Evolutionary conservation across 2,329 filamentous ascomycete genomes (phyloP), one percentile per base, ranked within the genome.

Genomic region (Sporothrix inflata): DNA sequence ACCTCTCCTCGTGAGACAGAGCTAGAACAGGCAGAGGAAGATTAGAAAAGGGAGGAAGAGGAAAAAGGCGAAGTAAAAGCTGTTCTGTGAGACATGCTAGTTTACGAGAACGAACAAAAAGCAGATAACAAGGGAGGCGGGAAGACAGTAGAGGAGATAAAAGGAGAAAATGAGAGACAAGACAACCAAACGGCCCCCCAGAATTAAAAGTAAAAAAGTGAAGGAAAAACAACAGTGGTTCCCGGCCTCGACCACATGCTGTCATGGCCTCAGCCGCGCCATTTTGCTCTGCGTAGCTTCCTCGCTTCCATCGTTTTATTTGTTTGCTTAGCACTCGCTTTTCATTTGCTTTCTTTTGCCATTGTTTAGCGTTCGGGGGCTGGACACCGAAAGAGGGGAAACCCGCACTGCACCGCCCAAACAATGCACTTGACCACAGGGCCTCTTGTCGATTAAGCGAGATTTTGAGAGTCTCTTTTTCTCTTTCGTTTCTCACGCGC

Each of bases 361-460:
- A 66, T 38, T 49, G 42, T 49, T 38, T 68, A n/a, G 66, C 49
- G 49, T 24, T 57, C 55, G 49, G 49, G 66, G n/a, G 47, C n/a
- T 38, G 30, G 47, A 24, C 45, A n/a, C n/a, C 40, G 12, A 14
- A 24, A 61, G 12, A 42, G 60, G 40, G 60, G 60, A 21, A 38
- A 38, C 55, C 30, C 55, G 19, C 30, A 38, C 55, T 61, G 55
- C 30, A 45, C 49, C n/a, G 66, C 49, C 24, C n/a, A 9, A 21
- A 69, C 19, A 49, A 7, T 21, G 47, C 47, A 49, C 47, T 4
- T n/a, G 16, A 55, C 60, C 60, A 65, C 24, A 21, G 38, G 60
- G 38, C 45, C 60, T 45, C 11, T 24, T 16, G n/a, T 68, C 14
- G 65, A 67, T 24, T 69, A 69, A 69, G 66, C 66, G 66, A 69